Evolutionary conservation across 345 rosid genomes (phyloP), one percentile per base, ranked within the genome.

Genomic region (Syzygium aqueum): DNA sequence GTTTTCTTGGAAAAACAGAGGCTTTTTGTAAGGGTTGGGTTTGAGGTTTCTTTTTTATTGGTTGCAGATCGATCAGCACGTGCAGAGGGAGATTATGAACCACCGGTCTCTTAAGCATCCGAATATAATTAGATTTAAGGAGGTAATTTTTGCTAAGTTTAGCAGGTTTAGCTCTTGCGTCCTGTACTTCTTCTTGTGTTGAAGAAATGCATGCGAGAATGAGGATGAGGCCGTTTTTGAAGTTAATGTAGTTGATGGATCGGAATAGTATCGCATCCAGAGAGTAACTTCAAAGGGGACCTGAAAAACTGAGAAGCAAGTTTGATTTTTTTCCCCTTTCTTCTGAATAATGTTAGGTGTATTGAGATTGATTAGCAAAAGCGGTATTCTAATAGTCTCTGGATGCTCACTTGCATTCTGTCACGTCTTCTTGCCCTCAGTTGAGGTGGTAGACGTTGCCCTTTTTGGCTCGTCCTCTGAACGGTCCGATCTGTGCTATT

Each of bases 71-170:
- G 98, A 97, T 90, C 97, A 97, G 91, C 96, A 95, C 90, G 98
- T 97, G 43, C 98, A 95, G 88, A 94, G 99, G 89, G 99, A 97
- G 94, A 97, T 97, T 87, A 97, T 96, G 90, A 97, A 96, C 89
- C 99, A 96, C 89, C 94, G 99, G 88, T 93, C 97, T 87, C 92
- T 96, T 85, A 95, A 95, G 89, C 99, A 97, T 89, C 97, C 97
- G 11, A 96, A 97, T 87, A 97, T 97, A 80, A 93, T 95, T 86
- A 92, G 96, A 85, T 97, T 97, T 87, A 96, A 94, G 90, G 98
- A 95, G 96, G 99, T 92, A 92, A 85, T 57, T 46, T 27, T 51
- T 22, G 50, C 43, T 73, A 3, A 73, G 37, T 37, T 43, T 37
- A 37, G 82, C 82, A 3, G 27, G 80, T 73, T 73, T 33, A 43